A percentile compares a stretch with the other conserved stretches of the same genome.
These are phyloP conservation scores for Limonium bicolor DNA, from an alignment of 148 eudicot genomes.

Conservation along the genomic window DNA sequence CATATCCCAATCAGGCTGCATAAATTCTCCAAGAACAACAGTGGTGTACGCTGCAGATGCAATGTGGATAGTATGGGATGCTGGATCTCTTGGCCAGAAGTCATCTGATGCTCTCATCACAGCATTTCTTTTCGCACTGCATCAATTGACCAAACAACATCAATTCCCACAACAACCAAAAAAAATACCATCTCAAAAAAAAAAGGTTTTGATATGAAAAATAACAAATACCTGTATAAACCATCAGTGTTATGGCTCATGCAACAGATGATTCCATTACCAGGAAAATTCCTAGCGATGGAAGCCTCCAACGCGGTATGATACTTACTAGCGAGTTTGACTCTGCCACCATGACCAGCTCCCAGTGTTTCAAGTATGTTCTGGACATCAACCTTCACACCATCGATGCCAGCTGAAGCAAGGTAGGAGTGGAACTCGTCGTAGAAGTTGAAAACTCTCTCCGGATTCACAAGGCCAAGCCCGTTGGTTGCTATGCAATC, in stretches of 20 bases:
- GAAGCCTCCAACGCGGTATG: conserved; percentile 82
- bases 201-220: too few relatives aligned
- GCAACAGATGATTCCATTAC: conserved; percentile 74
- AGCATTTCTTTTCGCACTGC: conserved; percentile 59
- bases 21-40: conserved; percentile 72
- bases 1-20: conserved; percentile 99
- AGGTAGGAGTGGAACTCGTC: conserved; percentile 78
- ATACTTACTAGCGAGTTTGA: conserved; percentile 60
- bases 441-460: conserved; percentile 54
- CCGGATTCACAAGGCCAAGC: conserved; percentile 77
- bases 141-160: too few relatives aligned
- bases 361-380: conserved; percentile 84
- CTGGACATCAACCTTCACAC: conserved; percentile 94
- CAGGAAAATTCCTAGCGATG: conserved; percentile 56
- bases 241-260: conserved; percentile 89
- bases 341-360: conserved; percentile 79
- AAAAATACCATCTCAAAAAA: too few relatives aligned
- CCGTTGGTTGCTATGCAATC: conserved; percentile 46
- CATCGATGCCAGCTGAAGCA: conserved; percentile 66
- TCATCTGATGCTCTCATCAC: conserved; percentile 87
- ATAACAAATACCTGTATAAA: conserved; percentile 77
- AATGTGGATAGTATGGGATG: conserved; percentile 92
- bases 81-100: conserved; percentile 79
- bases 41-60: conserved; percentile 87
- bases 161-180: too few relatives aligned